phyloP scores from a whole-genome alignment of 148 eudicot genomes.

The Rhododendron ovatum region DNA sequence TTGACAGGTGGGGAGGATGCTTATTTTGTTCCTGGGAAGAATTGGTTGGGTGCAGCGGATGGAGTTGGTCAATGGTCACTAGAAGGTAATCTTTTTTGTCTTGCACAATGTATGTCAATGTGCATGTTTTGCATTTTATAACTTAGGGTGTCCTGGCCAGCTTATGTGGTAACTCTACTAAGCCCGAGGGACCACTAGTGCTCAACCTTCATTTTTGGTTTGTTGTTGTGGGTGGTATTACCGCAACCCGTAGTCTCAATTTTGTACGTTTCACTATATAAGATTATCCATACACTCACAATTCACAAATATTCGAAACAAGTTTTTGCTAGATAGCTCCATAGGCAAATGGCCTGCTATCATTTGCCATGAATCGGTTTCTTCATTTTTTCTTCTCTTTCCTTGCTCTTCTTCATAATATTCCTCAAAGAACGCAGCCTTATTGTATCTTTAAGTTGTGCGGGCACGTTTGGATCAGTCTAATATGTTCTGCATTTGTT shows the following conservation, averaged over 20 bases:
- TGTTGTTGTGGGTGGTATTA: background rate
- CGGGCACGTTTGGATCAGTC: background rate
- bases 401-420: background rate
- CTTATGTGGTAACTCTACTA: background rate
- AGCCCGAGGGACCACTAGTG: too few relatives aligned
- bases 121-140: background rate
- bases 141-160: background rate
- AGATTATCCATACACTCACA: background rate
- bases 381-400: too few relatives aligned
- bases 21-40: slow-evolving; percentile 46
- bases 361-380: too few relatives aligned
- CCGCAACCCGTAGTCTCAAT: background rate
- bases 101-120: background rate
- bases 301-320: background rate
- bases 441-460: background rate
- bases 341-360: background rate
- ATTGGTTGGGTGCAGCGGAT: slow-evolving; percentile 86
- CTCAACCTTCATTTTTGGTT: background rate
- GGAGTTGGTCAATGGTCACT: slow-evolving; percentile 82
- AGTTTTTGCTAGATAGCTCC: background rate
- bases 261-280: background rate
- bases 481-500: slow-evolving; percentile 4
- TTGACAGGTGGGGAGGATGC: slow-evolving; percentile 96
- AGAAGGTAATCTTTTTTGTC: slow-evolving; percentile 41
- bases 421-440: background rate